Conservation (phyloP, 73 alveolate species). For the Symbiodinium pilosum region DNA sequence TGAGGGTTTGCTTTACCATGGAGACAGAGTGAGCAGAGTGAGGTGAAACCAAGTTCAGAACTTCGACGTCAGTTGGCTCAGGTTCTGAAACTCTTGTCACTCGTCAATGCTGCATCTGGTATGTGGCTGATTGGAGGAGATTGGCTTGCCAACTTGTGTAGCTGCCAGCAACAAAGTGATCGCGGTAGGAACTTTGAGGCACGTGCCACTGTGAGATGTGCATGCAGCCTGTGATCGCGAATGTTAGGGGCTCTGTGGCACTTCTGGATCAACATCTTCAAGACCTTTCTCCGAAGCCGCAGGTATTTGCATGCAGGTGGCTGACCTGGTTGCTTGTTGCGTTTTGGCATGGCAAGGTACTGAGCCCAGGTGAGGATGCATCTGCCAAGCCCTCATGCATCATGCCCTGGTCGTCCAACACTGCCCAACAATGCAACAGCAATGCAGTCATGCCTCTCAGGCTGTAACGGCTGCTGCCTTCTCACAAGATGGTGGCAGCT, state of each 20-base stretch:
- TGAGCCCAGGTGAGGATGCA: slow-evolving; percentile 84
- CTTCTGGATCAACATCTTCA: slow-evolving; percentile 48
- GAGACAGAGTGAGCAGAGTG: too few species aligned
- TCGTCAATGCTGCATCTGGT: not conserved
- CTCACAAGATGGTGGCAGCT: slow-evolving; percentile 74
- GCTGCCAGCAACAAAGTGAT: slow-evolving; percentile 80
- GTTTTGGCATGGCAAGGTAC: not conserved
- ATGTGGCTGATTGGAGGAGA: slow-evolving; percentile 18
- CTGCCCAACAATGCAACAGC: not conserved
- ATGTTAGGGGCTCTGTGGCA: slow-evolving; percentile 77
- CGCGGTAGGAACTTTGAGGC: slow-evolving; percentile 84
- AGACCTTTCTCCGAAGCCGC: slow-evolving; percentile 47
- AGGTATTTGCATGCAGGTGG: not conserved
- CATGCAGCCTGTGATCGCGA: not conserved
- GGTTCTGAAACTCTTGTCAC: not conserved
- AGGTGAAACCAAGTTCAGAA: not conserved
- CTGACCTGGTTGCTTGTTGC: not conserved
- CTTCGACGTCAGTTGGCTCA: not conserved
- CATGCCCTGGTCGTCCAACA: not conserved
- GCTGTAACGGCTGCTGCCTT: slow-evolving; percentile 84
- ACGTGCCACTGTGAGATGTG: not conserved
- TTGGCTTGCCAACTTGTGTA: slow-evolving; percentile 74
- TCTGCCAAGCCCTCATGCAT: slow-evolving; percentile 11
- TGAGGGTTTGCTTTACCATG: too few species aligned
- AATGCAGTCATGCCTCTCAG: not conserved